Base-by-base conservation (phyloP, 352 stramenopile genomes). In the Phytophthora cactorum region DNA sequence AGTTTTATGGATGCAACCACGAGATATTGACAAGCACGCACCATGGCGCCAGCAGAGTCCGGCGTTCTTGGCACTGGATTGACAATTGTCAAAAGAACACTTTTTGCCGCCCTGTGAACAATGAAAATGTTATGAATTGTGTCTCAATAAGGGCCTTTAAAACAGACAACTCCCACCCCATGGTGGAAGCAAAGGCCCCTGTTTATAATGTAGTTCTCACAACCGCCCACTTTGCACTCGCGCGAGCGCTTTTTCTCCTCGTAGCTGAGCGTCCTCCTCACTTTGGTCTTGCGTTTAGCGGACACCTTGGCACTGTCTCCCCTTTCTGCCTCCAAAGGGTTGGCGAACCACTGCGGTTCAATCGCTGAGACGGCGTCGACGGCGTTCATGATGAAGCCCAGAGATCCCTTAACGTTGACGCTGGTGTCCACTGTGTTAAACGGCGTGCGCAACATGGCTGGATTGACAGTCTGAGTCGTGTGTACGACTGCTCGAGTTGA, bases 121-220 rank as follows among this genome's bases (percentile, higher is more conserved):
- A 41, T 31, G 29, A 32, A 32, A 52, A 25, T 29, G 7, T 27
- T 29, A 28, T 25, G 4, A 47, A 7, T 12, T 39, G 5, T 39
- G 34, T 12, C 4, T 39, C 11, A 8, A 6, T 34, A 34, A 8
- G 11, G 11, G 5, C 5, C 5, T 39, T 8, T 39, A 47, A 47
- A 14, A n/a, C 6, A 36, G n/a, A 10, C 14, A 45, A 52, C 65
- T 17, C 68, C 44, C 53, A 86, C 77, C 34, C 78, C 78, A 34
- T 86, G 78, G 36, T 72, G 68, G 17, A 79, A 80, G 62, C 77
- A 86, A n/a, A 81, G 66, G 1, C 77, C 77, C 36, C 72, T 72
- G 62, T 82, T 74, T 36, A 85, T 75, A 44, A 79, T 79, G 64
- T 86, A 86, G 49, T 78, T 78, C 29, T 68, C 47, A 39, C 77